Evolutionary conservation across 202 grass and related monocot genomes (phyloP), one percentile per base, ranked within the genome.

Genomic region (Zoysia matrella): DNA sequence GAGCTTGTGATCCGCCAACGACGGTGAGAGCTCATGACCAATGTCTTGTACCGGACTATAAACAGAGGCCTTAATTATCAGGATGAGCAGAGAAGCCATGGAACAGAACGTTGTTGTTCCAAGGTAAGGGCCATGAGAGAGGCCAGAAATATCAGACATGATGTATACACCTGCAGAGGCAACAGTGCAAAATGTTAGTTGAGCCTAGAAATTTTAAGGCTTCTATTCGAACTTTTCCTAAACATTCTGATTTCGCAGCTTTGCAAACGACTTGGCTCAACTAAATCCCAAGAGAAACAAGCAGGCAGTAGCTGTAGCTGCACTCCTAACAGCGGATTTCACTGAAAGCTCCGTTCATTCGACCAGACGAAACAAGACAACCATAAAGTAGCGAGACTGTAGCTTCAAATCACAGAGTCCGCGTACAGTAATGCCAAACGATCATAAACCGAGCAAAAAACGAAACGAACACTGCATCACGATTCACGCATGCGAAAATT

Each of bases 121-220:
- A 89, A 98, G 83, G 84, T 93, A 98, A 4, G 88, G 88, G 14
- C 90, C 88, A 40, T 89, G 80, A 71, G 92, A 95, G 73, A 95
- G 86, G 42, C 87, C 72, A 54, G 88, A 84, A 67, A 73, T 73
- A 72, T 91, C 92, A 55, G 82, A 95, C 66, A 98, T 64, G 30
- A 94, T 75, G 77, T 98, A 98, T 60, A 93, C 87, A 84, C 92
- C 95, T 98, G 90, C 73, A 85, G 43, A 43, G 30, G 56, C 63
- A 94, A 46, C 86, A 74, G 61, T 67, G 67, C 36, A 80, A 4
- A 61, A 43, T 62, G 57, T 88, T 76, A 83, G 67, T 54, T 46
- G 52, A 67, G 77, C 47, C 57, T 11, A 12, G 63, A 77, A 43
- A 46, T 73, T 40, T 9, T 22, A 2, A 42, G 15, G 58, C 12